Percentiles rank a stretch among this genome's conserved stretches.
phyloP scores from a whole-genome alignment of 257 asterid species.

The Jasminum sambac region DNA sequence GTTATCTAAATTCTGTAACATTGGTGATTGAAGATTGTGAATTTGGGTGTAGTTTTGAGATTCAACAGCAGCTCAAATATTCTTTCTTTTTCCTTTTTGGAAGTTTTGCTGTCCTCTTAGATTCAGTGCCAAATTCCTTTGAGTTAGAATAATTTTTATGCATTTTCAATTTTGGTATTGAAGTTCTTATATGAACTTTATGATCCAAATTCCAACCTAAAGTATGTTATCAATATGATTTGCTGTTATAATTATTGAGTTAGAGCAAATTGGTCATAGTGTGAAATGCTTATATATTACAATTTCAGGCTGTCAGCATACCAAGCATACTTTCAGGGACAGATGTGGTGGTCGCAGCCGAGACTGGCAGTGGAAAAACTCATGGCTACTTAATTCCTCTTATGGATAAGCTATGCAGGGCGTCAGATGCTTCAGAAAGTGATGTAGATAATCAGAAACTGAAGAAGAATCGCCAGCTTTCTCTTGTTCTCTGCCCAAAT shows the following conservation, averaged over 20 bases:
- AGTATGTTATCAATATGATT: not conserved
- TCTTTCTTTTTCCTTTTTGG: not conserved
- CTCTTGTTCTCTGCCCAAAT: conserved; percentile 92
- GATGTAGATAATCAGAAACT: conserved; percentile 30
- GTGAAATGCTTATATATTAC: conserved; percentile 28
- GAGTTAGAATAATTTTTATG: not conserved
- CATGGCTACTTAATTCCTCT: conserved; percentile 91
- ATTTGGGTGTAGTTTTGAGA: not conserved
- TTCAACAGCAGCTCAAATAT: not conserved
- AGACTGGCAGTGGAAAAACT: conserved; percentile 97
- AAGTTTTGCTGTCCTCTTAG: not conserved
- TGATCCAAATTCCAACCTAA: not conserved
- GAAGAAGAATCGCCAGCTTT: conserved; percentile 39
- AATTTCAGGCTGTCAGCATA: conserved; percentile 74
- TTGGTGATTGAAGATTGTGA: not conserved
- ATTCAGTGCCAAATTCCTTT: not conserved
- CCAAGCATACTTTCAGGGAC: conserved; percentile 78
- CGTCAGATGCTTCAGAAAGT: conserved; percentile 34
- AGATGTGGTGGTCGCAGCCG: conserved; percentile 94
- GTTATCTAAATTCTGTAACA: not conserved
- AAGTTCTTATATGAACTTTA: not conserved
- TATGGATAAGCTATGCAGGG: conserved; percentile 59
- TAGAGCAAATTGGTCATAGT: conserved; percentile 11
- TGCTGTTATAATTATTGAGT: not conserved
- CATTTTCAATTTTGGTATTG: not conserved